Evolutionary conservation across 306 rosid species (phyloP), one percentile per base, ranked within the genome.

Genomic region (Hylodesmum podocarpum): DNA sequence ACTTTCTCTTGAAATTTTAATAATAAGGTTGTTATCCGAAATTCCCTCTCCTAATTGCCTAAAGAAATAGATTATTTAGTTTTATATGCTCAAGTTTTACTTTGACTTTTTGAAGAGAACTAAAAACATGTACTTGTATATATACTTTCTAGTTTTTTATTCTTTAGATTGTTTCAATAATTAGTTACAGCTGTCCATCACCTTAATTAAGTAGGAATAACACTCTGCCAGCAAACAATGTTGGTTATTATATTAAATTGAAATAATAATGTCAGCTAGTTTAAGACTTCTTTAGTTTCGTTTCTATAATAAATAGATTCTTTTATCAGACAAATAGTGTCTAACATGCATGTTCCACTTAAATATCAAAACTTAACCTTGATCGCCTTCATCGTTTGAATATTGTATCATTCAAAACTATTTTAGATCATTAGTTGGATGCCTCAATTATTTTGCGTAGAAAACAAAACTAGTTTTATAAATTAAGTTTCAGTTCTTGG

Each of bases 31-130:
- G 77, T 83, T 76, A 70, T 70, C 83, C 83, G 10, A 79, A 76
- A 87, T 87, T 83, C 84, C 78, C 84, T 89, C 81, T 40, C 61
- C 28, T 76, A 76, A 63, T 81, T 78, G 78, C 71, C 78, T 59
- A 70, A 58, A 8, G 28, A 37, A 68, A 65, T 68, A 19, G 43
- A 29, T 64, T 50, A 25, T 15, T 55, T 12, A 13, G 13, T 55
- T 12, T n/a, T 59, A 37, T 49, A 22, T 54, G 28, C 22, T 84
- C 57, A 13, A 36, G 61, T 75, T 53, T 51, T 75, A 34, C 49
- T 44, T 76, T 70, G 84, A 70, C 64, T 61, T 72, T 31, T 44
- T 64, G 14, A 18, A 53, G 65, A 9, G 40, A 46, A n/a, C 36
- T 11, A 33, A 46, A 43, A 54, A 61, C 29, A n/a, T n/a, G n/a